Percentiles rank a stretch among this genome's conserved stretches.
Conservation (phyloP, 371 early-diverging fungal genomes). For the Mucor circinelloides region DNA sequence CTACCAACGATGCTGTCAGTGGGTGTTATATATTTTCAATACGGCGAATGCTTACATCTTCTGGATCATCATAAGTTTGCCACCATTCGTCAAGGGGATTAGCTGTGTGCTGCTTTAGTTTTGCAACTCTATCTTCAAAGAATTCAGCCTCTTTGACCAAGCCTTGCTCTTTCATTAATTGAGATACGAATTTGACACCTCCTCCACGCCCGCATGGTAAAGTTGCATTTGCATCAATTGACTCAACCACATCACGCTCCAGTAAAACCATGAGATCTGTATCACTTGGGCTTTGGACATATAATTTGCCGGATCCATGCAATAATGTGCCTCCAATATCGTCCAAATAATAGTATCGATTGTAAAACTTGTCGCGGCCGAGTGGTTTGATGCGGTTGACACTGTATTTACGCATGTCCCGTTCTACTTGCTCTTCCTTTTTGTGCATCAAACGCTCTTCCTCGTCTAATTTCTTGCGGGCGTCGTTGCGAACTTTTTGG, state of each 20-base stretch:
- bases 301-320: slow-evolving; percentile 65
- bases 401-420: slow-evolving; percentile 63
- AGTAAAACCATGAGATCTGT: slow-evolving; percentile 48
- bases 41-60: slow-evolving; percentile 43
- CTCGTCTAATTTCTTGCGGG: slow-evolving; percentile 52
- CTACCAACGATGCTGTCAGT: slow-evolving; percentile 25
- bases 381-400: slow-evolving; percentile 72
- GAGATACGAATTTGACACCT: slow-evolving; percentile 34
- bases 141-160: slow-evolving; percentile 26
- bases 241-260: slow-evolving; percentile 36
- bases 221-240: slow-evolving; percentile 13
- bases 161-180: slow-evolving; percentile 36
- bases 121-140: slow-evolving; percentile 25
- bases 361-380: slow-evolving; percentile 84
- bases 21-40: background rate
- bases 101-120: slow-evolving; percentile 7
- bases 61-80: slow-evolving; percentile 66
- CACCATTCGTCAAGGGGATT: slow-evolving; percentile 43
- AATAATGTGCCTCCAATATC: slow-evolving; percentile 62
- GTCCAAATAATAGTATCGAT: slow-evolving; percentile 88
- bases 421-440: slow-evolving; percentile 66
- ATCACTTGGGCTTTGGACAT: slow-evolving; percentile 62
- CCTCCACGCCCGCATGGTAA: slow-evolving; percentile 52
- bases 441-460: slow-evolving; percentile 49
- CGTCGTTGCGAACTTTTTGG: slow-evolving; percentile 42